Base-by-base conservation (phyloP, 495 filamentous ascomycete genomes). In the Aspergillus leporis region DNA sequence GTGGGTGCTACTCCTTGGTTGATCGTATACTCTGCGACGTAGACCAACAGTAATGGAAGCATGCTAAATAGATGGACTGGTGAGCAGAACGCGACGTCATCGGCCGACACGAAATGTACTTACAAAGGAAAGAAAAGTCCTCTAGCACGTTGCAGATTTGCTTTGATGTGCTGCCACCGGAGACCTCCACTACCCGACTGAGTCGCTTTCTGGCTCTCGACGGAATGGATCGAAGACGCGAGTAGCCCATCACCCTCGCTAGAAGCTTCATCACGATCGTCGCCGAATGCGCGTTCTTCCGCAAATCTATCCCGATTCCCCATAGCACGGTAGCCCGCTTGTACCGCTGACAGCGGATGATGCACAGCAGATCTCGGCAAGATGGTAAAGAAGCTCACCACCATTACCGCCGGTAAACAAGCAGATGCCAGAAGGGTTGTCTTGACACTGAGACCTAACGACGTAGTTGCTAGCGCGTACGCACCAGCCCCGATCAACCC, bases 21-120 rank as follows among this genome's bases (percentile, higher is more conserved):
- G 73, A 97, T 96, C 59, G 90, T 93, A 70, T 97, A 98, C 78
- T 98, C 94, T 53, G 92, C 90, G 40, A 96, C 82, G 68, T 96
- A 98, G 55, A 98, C 94, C 23, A 98, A 75, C 41, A 97, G 76
- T 10, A 98, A 80, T 0, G 94, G 94, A 3, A 96, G 77, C 91
- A 98, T 97, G 68, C 91, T 88, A 40, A 57, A 60, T 30, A 63
- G 55, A 58, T 31, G 62, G 53, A 48, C 28, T 51, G 51, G 76
- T 75, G 34, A 77, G 65, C 50, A 59, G 30, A 32, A 38, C 5
- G 28, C 16, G 30, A 10, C 25, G 19, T 0, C 12, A 34, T 21
- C 7, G 10, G 19, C 13, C 13, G 5, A 32, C 8, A 10, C 4
- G 31, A 7, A 23, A 22, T 18, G 55, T 23, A 73, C 83, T 60